Evolutionary conservation across 2,329 filamentous ascomycete genomes (phyloP), one percentile per base, ranked within the genome.

Genomic region (Coleophoma eucalyptorum): DNA sequence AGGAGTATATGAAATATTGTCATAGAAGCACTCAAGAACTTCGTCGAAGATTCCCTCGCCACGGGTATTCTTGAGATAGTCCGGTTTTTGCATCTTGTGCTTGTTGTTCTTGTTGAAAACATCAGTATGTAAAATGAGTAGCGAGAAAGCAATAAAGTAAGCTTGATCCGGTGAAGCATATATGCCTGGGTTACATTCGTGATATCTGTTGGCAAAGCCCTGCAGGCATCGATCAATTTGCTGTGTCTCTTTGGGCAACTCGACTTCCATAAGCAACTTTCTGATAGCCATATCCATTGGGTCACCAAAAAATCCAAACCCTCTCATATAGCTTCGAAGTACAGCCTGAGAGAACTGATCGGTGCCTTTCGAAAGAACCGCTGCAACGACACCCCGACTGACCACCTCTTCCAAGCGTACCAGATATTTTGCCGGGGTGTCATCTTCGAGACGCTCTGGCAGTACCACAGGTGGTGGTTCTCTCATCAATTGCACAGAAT

Each of bases 21-120:
- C 94, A 71, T 97, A 99, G 65, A 99, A 95, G 66, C 93, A 97
- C 63, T 91, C 91, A 13, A 97, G 76, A 40, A 97, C 89, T 58
- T 97, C 93, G 58, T 95, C 89, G 48, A 89, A 89, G n/a, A 97
- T 89, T 13, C 90, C 90, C 66, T 97, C 92, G 3, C 89, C 91
- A 19, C 84, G 85, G 0, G 92, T 95, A 66, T 97, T 97, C 69
- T 95, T 97, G 60, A 97, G 79, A 69, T 99, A 99, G 64, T 97
- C 94, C 1, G 80, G 73, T 65, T 96, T 95, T 65, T 96, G 91
- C 94, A 99, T 99, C 71, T 99, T 99, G 68, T 94, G 83, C 72
- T 97, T 97, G 73, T 97, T 97, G 74, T 97, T 99, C 71, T 96
- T 96, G 76, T 99, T 99, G 81, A 97, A 97, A n/a, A 96, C 90